Conservation (phyloP, 352 stramenopile species). For the Blastocystis sp. region DNA sequence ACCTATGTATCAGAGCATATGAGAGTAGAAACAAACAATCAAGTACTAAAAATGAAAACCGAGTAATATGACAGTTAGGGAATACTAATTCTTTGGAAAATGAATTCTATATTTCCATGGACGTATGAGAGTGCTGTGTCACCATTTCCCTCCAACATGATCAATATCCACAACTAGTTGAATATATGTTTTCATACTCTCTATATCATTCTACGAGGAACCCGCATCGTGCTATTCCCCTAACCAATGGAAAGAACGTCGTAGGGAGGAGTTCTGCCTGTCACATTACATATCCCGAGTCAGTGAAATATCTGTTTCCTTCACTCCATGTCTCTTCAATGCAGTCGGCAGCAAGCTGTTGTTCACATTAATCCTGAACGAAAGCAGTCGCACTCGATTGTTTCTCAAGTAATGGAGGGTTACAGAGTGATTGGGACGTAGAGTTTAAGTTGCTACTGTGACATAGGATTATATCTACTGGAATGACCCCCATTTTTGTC, state of each 20-base stretch:
- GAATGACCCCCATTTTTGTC: not conserved
- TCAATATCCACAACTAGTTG: not conserved
- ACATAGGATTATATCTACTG: not conserved
- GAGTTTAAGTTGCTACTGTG: not conserved
- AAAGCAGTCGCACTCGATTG: not conserved
- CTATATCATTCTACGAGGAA: not conserved
- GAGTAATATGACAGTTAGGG: too few relatives aligned
- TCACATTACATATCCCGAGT: slow-evolving; percentile 1
- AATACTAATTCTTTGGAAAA: too few relatives aligned
- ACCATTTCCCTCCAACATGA: too few relatives aligned
- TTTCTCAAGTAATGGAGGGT: not conserved
- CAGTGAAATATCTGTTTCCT: not conserved
- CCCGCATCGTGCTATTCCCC: not conserved
- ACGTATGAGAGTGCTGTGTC: too few relatives aligned
- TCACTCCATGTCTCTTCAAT: not conserved
- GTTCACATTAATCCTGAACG: not conserved
- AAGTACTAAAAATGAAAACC: too few relatives aligned
- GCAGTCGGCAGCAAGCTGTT: not conserved
- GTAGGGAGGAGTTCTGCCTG: not conserved
- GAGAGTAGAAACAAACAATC: too few relatives aligned
- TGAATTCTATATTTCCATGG: too few relatives aligned
- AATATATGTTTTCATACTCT: not conserved
- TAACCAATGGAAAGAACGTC: not conserved
- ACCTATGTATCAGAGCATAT: too few relatives aligned
- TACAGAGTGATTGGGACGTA: slow-evolving; percentile 25